A percentile compares a stretch with the other conserved stretches of the same genome.
Conservation (phyloP, 2,329 filamentous ascomycete genomes). For the Sclerotinia subarctica region DNA sequence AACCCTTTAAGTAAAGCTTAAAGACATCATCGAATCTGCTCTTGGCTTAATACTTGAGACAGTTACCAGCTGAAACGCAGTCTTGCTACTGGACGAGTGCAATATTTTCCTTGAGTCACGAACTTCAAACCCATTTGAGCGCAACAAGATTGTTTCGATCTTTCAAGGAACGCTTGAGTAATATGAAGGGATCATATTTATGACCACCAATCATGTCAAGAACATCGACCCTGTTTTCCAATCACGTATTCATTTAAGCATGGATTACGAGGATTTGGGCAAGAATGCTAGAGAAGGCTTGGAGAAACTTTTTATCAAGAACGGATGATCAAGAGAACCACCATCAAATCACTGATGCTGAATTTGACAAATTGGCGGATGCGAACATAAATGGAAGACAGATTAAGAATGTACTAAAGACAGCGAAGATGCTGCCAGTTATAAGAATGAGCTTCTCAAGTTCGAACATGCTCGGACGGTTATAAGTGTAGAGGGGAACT, state of each 20-base stretch:
- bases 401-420: constrained; percentile 40
- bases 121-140: constrained; percentile 38
- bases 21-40: constrained; percentile 43
- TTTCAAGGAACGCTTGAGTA: constrained; percentile 42
- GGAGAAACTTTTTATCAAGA: constrained; percentile 29
- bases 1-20: constrained; percentile 51
- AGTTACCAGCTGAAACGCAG: constrained; percentile 68
- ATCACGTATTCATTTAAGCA: constrained; percentile 37
- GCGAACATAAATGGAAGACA: constrained; percentile 38
- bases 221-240: constrained; percentile 40
- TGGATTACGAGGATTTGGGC: constrained; percentile 33
- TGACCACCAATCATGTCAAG: constrained; percentile 40
- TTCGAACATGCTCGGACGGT: constrained; percentile 34
- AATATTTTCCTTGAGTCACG: constrained; percentile 52
- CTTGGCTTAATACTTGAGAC: constrained; percentile 64
- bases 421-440: constrained; percentile 33
- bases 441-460: constrained; percentile 29
- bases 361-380: constrained; percentile 26
- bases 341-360: constrained; percentile 22
- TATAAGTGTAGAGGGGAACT: constrained; percentile 15
- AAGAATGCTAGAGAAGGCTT: constrained; percentile 29
- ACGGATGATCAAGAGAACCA: constrained; percentile 29
- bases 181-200: constrained; percentile 42
- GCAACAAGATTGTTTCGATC: constrained; percentile 43
- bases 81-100: constrained; percentile 69